Evolutionary conservation across 768 basidiomycete genomes (phyloP).

Genomic region (Chalciporus pseudorubinellus): DNA sequence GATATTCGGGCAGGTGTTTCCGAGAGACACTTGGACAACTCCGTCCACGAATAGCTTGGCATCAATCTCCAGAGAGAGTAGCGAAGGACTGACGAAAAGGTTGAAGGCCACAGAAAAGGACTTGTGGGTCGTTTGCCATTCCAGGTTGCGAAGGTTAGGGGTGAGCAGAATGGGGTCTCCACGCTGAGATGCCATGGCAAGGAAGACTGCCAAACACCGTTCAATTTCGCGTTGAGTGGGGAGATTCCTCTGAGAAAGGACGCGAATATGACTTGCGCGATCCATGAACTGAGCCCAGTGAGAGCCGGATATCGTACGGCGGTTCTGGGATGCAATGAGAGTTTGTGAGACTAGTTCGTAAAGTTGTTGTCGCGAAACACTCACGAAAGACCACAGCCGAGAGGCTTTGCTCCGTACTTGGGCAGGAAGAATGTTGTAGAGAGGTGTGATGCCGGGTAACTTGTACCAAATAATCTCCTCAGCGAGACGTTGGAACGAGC

Average conservation of each 20-base stretch:
- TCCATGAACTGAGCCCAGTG: slow-evolving; percentile 20
- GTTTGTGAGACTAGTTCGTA: not conserved
- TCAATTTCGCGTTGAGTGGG: not conserved
- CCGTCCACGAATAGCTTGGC: slow-evolving; percentile 15
- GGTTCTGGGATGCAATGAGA: slow-evolving; percentile 11
- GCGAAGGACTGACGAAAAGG: slow-evolving; percentile 20
- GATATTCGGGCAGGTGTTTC: slow-evolving; percentile 14
- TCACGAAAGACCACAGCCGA: slow-evolving; percentile 21
- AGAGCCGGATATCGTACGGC: slow-evolving; percentile 15
- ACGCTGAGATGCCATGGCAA: slow-evolving; percentile 15
- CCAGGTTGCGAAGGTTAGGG: slow-evolving; percentile 20
- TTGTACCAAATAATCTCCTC: slow-evolving; percentile 26
- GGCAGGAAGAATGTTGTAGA: slow-evolving; percentile 18
- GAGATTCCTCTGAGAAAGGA: slow-evolving; percentile 4
- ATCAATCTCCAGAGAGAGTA: slow-evolving; percentile 23
- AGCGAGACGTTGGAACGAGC: slow-evolving; percentile 15
- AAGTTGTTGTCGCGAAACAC: not conserved
- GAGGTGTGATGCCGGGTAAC: slow-evolving; percentile 6
- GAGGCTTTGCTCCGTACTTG: slow-evolving; percentile 12
- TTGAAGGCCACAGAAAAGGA: slow-evolving; percentile 9
- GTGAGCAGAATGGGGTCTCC: slow-evolving; percentile 18
- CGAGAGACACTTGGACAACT: slow-evolving; percentile 11
- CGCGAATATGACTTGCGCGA: slow-evolving; percentile 15
- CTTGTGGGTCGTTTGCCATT: slow-evolving; percentile 12
- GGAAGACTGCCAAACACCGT: slow-evolving; percentile 5